Percentiles rank a stretch among this genome's conserved stretches.
Evolutionary conservation across 192 early-diverging fungal genomes (phyloP).

Genomic region (Coemansia sp.): DNA sequence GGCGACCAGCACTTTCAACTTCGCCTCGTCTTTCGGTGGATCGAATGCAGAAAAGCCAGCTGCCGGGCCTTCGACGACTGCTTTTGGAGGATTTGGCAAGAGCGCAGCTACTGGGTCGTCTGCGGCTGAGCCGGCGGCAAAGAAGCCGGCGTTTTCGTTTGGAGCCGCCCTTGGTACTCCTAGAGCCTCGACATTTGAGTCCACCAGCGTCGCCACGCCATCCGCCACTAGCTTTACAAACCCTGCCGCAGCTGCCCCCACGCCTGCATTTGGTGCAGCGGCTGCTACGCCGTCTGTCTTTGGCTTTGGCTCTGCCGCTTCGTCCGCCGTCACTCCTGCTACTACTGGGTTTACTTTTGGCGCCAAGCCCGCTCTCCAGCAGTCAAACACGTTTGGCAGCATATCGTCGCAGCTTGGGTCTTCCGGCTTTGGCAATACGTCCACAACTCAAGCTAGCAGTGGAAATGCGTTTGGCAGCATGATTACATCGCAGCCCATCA

Average conservation of each 20-base stretch:
- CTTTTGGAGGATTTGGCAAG: constrained; percentile 21
- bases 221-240: constrained; percentile 32
- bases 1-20: constrained; percentile 27
- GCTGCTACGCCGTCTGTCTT: constrained; percentile 36
- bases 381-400: constrained; percentile 7
- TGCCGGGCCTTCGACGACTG: not conserved
- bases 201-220: constrained; percentile 32
- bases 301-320: constrained; percentile 34
- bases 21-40: constrained; percentile 19
- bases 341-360: constrained; percentile 27
- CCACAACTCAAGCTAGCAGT: not conserved
- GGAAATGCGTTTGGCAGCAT: constrained; percentile 5
- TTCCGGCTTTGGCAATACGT: not conserved
- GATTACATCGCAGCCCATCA: not conserved
- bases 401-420: constrained; percentile 12
- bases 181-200: constrained; percentile 42
- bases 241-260: constrained; percentile 3
- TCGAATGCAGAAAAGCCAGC: constrained; percentile 2
- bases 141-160: constrained; percentile 31
- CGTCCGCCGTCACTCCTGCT: constrained; percentile 22
- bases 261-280: constrained; percentile 34
- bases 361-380: constrained; percentile 11
- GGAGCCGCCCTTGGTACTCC: constrained; percentile 34
- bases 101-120: not conserved
- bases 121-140: constrained; percentile 11